Percentiles rank a stretch among this genome's conserved stretches.
These are phyloP conservation scores for Raffaelea albimanens DNA, from an alignment of 2,329 filamentous ascomycete species.

Conservation along the genomic window DNA sequence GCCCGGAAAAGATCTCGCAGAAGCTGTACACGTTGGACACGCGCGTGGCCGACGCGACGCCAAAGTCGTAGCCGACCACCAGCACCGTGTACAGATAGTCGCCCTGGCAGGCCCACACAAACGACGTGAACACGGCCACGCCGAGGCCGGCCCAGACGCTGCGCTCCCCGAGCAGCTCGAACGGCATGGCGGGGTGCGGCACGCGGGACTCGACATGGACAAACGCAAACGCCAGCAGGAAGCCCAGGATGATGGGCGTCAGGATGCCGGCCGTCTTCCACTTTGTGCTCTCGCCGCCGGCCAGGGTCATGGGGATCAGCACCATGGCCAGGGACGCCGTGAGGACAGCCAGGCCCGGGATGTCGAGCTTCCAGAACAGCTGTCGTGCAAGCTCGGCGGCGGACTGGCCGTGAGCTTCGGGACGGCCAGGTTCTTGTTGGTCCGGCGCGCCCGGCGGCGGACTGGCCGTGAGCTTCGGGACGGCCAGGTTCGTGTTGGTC, in stretches of 20 bases:
- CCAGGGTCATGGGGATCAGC: constrained; percentile 32
- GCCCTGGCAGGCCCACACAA: not conserved
- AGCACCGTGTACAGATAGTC: not conserved
- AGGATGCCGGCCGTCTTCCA: constrained; percentile 29
- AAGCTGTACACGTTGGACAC: not conserved
- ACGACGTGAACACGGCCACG: constrained; percentile 27
- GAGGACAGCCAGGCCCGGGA: not conserved
- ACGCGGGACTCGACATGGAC: constrained; percentile 16
- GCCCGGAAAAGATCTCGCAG: not conserved
- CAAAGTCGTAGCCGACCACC: not conserved
- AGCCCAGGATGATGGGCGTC: constrained; percentile 15
- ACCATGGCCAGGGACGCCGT: constrained; percentile 11
- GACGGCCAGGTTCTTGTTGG: not conserved
- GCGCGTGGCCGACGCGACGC: not conserved
- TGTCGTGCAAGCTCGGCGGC: not conserved
- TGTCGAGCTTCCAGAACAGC: not conserved
- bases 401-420: not conserved
- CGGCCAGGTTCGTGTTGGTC: not conserved
- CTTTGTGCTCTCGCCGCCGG: constrained; percentile 26
- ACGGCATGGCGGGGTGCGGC: constrained; percentile 47
- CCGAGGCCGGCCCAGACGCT: constrained; percentile 52
- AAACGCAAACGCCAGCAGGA: not conserved
- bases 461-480: not conserved
- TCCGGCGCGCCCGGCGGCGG: not conserved
- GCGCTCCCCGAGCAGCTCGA: constrained; percentile 51